These are phyloP conservation scores for Aspergillus udagawae DNA, from an alignment of 2,329 filamentous ascomycete species.

Conservation along the genomic window DNA sequence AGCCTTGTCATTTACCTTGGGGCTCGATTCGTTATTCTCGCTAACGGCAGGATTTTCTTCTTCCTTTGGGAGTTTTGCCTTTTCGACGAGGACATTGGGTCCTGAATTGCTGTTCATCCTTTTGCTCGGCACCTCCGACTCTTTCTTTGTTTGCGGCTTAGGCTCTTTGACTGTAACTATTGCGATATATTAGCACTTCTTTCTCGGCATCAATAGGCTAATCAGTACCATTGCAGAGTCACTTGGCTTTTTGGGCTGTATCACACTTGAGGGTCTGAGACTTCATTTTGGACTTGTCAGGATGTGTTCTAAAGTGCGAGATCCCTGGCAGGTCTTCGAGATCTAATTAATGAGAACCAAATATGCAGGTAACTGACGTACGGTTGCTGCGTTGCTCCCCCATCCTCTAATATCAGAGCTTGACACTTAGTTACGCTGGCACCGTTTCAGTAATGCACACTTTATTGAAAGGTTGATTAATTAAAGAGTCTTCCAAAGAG, in stretches of 20 bases:
- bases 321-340: neutral
- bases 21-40: neutral
- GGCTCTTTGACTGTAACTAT: neutral
- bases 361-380: neutral
- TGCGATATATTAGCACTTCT: neutral
- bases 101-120: neutral
- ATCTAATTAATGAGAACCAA: neutral
- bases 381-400: neutral
- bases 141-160: neutral
- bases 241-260: neutral
- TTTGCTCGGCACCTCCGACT: neutral
- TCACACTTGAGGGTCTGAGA: neutral
- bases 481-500: neutral
- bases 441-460: too few relatives aligned
- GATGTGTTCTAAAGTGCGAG: neutral
- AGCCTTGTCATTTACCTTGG: neutral
- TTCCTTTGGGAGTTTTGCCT: neutral
- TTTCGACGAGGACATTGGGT: neutral
- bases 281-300: neutral
- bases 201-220: neutral
- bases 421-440: neutral
- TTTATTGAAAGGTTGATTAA: too few relatives aligned
- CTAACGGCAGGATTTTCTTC: neutral
- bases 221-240: neutral
- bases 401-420: neutral